These are phyloP conservation scores for Jatropha multifida DNA, from an alignment of 441 rosid species.

Conservation along the genomic window DNA sequence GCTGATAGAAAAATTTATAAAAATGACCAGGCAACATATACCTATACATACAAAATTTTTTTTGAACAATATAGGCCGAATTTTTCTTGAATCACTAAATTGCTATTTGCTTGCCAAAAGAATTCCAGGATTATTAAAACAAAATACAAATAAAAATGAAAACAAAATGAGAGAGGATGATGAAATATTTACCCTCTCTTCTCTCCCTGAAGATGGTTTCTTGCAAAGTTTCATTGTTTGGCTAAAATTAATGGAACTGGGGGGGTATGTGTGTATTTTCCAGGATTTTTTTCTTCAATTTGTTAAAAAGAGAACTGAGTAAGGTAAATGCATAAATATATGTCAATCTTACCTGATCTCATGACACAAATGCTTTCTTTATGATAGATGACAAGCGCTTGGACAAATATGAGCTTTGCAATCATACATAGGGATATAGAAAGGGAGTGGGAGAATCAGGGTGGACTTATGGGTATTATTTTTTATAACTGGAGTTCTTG, in stretches of 20 bases:
- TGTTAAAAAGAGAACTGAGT: constrained; percentile 41
- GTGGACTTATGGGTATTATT: constrained; percentile 67
- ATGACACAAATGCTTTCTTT: constrained; percentile 95
- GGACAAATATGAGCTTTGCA: constrained; percentile 96
- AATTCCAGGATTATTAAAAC: neutral
- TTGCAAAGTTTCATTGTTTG: neutral
- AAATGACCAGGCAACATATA: neutral
- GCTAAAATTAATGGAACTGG: constrained; percentile 2
- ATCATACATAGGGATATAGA: constrained; percentile 89
- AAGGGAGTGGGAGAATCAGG: constrained; percentile 88
- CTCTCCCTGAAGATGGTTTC: constrained; percentile 5
- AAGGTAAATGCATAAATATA: constrained; percentile 63
- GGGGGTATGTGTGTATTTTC: constrained; percentile 7
- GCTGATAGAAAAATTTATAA: neutral
- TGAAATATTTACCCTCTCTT: neutral
- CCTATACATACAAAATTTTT: neutral
- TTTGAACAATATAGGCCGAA: neutral
- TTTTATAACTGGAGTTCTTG: constrained; percentile 70
- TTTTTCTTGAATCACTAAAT: neutral
- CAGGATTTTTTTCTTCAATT: constrained; percentile 18
- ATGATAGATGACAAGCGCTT: constrained; percentile 99
- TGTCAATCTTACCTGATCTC: constrained; percentile 62
- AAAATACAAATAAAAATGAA: neutral
- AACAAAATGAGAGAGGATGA: neutral
- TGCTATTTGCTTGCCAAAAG: neutral